A percentile compares a stretch with the other conserved stretches of the same genome.
Evolutionary conservation across 495 filamentous ascomycete species (phyloP).

Genomic region (Hypoxylon lienhwacheense): DNA sequence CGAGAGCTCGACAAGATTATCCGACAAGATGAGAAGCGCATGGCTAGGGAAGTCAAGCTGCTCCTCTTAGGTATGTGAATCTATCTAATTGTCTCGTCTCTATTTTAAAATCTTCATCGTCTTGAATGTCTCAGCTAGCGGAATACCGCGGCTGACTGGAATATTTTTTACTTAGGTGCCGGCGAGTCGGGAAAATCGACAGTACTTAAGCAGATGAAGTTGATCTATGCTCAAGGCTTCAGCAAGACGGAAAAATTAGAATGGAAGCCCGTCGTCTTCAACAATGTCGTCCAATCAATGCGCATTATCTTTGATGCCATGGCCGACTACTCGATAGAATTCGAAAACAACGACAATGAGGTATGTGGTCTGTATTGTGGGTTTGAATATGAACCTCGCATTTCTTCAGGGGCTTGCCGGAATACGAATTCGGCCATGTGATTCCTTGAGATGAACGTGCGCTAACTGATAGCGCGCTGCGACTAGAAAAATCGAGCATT

Average conservation of each 20-base stretch:
- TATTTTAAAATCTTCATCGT: constrained; percentile 11
- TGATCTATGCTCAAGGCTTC: constrained; percentile 94
- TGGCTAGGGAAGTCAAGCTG: constrained; percentile 80
- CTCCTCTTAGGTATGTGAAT: constrained; percentile 78
- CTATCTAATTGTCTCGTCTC: constrained; percentile 25
- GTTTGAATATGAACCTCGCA: constrained; percentile 15
- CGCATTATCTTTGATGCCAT: constrained; percentile 91
- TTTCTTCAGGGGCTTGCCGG: constrained; percentile 33
- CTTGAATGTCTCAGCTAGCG: constrained; percentile 26
- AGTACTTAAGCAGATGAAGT: constrained; percentile 98
- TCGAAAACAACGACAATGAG: constrained; percentile 75
- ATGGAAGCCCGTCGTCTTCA: constrained; percentile 92
- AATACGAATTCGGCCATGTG: constrained; percentile 1
- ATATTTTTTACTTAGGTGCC: constrained; percentile 63
- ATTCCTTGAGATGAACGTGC: neutral
- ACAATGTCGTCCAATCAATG: constrained; percentile 86
- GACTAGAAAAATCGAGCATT: constrained; percentile 55
- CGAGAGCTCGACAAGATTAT: constrained; percentile 75
- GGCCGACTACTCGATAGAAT: constrained; percentile 77
- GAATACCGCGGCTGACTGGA: constrained; percentile 34
- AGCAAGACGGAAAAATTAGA: constrained; percentile 87
- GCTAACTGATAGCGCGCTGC: constrained; percentile 16
- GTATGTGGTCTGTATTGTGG: constrained; percentile 53
- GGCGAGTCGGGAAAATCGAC: constrained; percentile 98
- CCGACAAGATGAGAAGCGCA: constrained; percentile 77